Evolutionary conservation across 345 rosid genomes (phyloP).

Genomic region (Gossypium turneri): DNA sequence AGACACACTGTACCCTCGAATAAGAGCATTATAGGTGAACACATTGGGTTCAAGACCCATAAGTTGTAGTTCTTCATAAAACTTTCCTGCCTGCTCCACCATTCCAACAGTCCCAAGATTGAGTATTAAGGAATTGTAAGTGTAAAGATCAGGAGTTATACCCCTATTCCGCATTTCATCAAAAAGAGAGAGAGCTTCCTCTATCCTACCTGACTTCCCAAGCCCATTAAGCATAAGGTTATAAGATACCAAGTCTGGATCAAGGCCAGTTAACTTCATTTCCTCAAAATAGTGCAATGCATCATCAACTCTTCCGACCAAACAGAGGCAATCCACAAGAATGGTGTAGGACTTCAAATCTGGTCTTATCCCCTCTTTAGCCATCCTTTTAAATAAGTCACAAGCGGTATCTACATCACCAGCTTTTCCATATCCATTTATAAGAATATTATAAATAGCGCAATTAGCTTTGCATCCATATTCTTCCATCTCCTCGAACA

Average conservation of each 20-base stretch:
- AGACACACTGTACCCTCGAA: constrained; percentile 65
- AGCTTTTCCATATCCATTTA: constrained; percentile 76
- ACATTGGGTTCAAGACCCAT: constrained; percentile 77
- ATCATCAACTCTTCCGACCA: constrained; percentile 69
- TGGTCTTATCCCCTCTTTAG: constrained; percentile 74
- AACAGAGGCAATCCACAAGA: constrained; percentile 69
- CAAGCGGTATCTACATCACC: constrained; percentile 67
- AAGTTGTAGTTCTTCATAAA: constrained; percentile 55
- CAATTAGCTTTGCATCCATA: constrained; percentile 76
- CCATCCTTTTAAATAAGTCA: constrained; percentile 64
- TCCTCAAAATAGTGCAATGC: constrained; percentile 62
- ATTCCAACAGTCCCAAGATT: constrained; percentile 57
- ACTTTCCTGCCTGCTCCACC: constrained; percentile 61
- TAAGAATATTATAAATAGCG: constrained; percentile 82
- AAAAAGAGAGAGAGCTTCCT: constrained; percentile 62
- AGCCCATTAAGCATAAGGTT: constrained; percentile 76
- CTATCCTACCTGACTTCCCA: constrained; percentile 55
- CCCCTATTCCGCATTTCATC: constrained; percentile 64
- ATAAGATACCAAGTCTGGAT: constrained; percentile 65
- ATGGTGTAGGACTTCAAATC: constrained; percentile 84
- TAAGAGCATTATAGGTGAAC: constrained; percentile 80
- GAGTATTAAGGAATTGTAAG: constrained; percentile 74
- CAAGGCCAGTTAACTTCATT: constrained; percentile 55
- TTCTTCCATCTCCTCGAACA: constrained; percentile 76
- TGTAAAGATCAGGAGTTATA: constrained; percentile 67